Percentiles rank a stretch among this genome's conserved stretches.
Conservation (phyloP, 2,329 filamentous ascomycete genomes). For the Coniochaeta hoffmannii region DNA sequence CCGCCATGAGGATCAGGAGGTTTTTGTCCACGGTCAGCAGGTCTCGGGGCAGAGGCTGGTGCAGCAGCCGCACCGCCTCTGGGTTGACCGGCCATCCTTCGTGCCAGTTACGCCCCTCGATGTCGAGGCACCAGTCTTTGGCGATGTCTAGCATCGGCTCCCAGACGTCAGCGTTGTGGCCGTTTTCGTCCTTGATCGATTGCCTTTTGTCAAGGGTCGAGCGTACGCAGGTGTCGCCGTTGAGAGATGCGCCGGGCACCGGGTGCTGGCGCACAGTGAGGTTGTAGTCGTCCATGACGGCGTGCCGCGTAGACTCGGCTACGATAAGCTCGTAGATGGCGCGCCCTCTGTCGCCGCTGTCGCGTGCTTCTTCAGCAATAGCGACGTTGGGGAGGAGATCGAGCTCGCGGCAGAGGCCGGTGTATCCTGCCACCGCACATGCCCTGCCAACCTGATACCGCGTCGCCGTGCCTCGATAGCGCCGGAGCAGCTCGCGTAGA, state of each 20-base stretch:
- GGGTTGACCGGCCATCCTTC: not conserved
- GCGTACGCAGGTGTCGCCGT: slow-evolving; percentile 25
- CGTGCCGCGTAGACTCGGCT: slow-evolving; percentile 15
- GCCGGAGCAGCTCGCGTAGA: slow-evolving; percentile 20
- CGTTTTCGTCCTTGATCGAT: not conserved
- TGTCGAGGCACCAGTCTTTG: slow-evolving; percentile 18
- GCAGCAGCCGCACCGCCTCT: slow-evolving; percentile 13
- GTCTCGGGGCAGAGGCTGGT: slow-evolving; percentile 23
- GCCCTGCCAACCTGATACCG: slow-evolving; percentile 28
- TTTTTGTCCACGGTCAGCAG: slow-evolving; percentile 27
- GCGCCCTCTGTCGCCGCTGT: not conserved
- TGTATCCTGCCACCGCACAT: slow-evolving; percentile 30
- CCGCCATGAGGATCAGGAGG: slow-evolving; percentile 26
- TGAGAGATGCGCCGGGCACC: slow-evolving; percentile 13
- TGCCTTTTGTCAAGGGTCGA: not conserved
- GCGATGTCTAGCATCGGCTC: slow-evolving; percentile 20
- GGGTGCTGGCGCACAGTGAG: slow-evolving; percentile 12
- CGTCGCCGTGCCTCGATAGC: slow-evolving; percentile 25
- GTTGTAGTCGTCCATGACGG: slow-evolving; percentile 28
- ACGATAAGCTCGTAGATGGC: slow-evolving; percentile 24
- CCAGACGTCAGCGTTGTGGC: too few species aligned
- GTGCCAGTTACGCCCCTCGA: too few species aligned
- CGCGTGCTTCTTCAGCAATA: slow-evolving; percentile 7
- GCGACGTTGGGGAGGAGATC: slow-evolving; percentile 7
- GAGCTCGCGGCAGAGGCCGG: slow-evolving; percentile 19